These are phyloP conservation scores for Nitzschia putrida DNA, from an alignment of 108 stramenopile species.

Conservation along the genomic window DNA sequence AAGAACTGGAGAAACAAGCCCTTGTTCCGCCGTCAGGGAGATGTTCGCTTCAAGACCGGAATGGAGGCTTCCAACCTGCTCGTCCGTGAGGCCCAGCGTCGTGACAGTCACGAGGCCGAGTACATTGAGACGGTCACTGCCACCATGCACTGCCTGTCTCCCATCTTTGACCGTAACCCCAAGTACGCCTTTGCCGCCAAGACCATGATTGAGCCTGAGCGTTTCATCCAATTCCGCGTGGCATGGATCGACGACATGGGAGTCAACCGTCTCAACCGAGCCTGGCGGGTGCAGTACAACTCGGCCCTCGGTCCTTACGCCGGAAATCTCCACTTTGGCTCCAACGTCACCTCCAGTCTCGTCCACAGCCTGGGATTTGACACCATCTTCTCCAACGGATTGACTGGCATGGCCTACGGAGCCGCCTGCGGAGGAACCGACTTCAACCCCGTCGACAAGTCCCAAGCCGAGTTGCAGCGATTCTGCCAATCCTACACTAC, in stretches of 20 bases:
- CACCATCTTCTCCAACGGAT: conserved; percentile 87
- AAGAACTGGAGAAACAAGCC: conserved; percentile 90
- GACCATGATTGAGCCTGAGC: conserved; percentile 90
- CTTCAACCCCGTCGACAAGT: conserved; percentile 93
- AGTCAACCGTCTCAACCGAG: conserved; percentile 80
- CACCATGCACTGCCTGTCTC: conserved; percentile 80
- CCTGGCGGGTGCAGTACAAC: conserved; percentile 85
- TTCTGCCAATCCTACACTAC: conserved; percentile 99
- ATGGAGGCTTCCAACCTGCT: conserved; percentile 89
- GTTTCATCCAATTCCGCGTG: conserved; percentile 86
- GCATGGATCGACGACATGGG: conserved; percentile 90
- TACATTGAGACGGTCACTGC: conserved; percentile 81
- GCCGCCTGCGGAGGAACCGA: conserved; percentile 94
- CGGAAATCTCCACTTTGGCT: conserved; percentile 90
- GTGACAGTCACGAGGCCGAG: conserved; percentile 83
- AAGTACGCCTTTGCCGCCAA: conserved; percentile 95
- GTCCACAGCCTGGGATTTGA: conserved; percentile 83
- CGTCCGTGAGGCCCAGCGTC: conserved; percentile 82
- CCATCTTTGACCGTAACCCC: conserved; percentile 94
- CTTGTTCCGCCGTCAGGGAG: conserved; percentile 90
- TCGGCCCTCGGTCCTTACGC: conserved; percentile 94
- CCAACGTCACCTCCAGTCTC: conserved; percentile 70
- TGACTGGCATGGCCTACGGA: conserved; percentile 88
- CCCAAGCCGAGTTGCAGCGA: conserved; percentile 93
- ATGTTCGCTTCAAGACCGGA: conserved; percentile 92